phyloP scores from a whole-genome alignment of 768 basidiomycete species.

The Austroboletus festivus region DNA sequence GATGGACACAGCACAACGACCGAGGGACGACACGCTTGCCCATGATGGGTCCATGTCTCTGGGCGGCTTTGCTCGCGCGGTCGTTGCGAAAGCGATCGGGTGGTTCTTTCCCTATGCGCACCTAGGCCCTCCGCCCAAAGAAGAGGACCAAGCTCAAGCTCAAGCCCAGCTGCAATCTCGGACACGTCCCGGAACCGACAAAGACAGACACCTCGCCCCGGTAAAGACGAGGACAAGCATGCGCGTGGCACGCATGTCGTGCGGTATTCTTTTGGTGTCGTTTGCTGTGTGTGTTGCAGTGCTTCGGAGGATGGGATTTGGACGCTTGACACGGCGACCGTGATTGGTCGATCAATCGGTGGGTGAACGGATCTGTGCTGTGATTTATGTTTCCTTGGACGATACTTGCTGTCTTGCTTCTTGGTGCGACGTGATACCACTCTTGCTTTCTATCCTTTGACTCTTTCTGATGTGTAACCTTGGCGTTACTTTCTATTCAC shows the following conservation, averaged over 20 bases:
- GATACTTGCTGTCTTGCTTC: too few relatives aligned
- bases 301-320: slow-evolving; percentile 25
- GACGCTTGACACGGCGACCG: slow-evolving; percentile 20
- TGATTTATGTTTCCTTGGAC: too few relatives aligned
- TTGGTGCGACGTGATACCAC: too few relatives aligned
- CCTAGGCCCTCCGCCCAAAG: not conserved
- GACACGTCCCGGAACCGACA: not conserved
- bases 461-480: too few relatives aligned
- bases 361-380: too few relatives aligned
- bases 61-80: slow-evolving; percentile 9
- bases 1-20: too few relatives aligned
- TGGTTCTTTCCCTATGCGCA: slow-evolving; percentile 25
- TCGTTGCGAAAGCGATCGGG: slow-evolving; percentile 17
- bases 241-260: slow-evolving; percentile 16
- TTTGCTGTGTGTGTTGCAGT: slow-evolving; percentile 27
- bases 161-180: too few relatives aligned
- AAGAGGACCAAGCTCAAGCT: too few relatives aligned
- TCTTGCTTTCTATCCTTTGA: too few relatives aligned
- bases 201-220: slow-evolving; percentile 1
- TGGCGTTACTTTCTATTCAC: too few relatives aligned
- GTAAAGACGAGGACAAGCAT: slow-evolving; percentile 5
- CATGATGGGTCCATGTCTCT: slow-evolving; percentile 10
- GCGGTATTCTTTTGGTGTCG: slow-evolving; percentile 24
- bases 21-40: too few relatives aligned
- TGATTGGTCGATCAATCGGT: slow-evolving; percentile 21